Conservation (phyloP, 139 green algal species). For the Micractinium sp. region DNA sequence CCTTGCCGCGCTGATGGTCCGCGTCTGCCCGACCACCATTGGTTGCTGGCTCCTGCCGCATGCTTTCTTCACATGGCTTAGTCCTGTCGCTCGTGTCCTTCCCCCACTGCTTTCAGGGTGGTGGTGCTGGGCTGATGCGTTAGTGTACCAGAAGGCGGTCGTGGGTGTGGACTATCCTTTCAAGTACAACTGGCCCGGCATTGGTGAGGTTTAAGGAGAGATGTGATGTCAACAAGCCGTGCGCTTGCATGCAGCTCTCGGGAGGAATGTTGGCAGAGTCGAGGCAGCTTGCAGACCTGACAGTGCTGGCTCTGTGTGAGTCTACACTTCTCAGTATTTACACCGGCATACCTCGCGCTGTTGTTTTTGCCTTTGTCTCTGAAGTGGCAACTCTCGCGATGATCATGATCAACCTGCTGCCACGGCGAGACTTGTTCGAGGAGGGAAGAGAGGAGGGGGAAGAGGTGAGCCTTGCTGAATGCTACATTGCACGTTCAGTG, state of each 20-base stretch:
- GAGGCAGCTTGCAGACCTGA: not conserved
- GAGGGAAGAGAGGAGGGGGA: constrained; percentile 30
- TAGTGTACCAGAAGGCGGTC: constrained; percentile 43
- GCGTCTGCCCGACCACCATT: not conserved
- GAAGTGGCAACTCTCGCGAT: constrained; percentile 52
- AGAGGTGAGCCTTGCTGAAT: constrained; percentile 5
- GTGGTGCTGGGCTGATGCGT: constrained; percentile 46
- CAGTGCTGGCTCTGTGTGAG: not conserved
- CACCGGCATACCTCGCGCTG: not conserved
- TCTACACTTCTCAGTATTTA: not conserved
- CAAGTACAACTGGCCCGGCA: constrained; percentile 48
- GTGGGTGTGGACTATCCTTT: constrained; percentile 40
- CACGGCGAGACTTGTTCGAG: constrained; percentile 38
- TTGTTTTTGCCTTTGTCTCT: not conserved
- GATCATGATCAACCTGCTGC: constrained; percentile 59
- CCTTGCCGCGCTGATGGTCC: not conserved
- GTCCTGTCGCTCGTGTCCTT: not conserved
- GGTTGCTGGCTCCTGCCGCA: not conserved
- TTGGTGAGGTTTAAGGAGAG: not conserved
- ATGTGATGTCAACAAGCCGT: not conserved
- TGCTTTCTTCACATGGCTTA: not conserved
- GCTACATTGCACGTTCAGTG: not conserved
- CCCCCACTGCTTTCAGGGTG: constrained; percentile 23
- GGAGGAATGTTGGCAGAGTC: not conserved
- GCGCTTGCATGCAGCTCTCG: not conserved